Base-by-base conservation (phyloP, 169 alveolate genomes). In the Plasmodium ovale region DNA sequence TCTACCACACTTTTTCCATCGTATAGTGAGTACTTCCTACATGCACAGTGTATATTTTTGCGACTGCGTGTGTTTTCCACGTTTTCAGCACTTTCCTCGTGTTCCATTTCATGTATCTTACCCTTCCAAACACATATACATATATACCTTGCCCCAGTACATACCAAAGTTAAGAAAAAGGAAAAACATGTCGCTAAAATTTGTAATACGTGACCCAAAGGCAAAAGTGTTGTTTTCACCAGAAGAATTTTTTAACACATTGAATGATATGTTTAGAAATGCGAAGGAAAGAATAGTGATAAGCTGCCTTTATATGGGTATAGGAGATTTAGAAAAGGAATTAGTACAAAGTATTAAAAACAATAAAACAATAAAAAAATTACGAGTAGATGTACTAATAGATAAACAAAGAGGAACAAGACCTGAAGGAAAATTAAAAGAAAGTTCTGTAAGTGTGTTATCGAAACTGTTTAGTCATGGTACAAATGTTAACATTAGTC, bases 251-350 rank as follows among this genome's bases (percentile, higher is more conserved):
- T 94, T 84, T 65, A 58, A 72, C 5, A 87, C 87, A 19, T 87
- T 94, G 33, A 92, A 94, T 58, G 65, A 37, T 27, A 44, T 91
- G 68, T 69, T 87, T 58, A 31, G 73, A 37, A 72, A 59, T 49
- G 93, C 96, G 23, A 73, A 49, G 77, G 49, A 87, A 10, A 39
- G 94, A 73, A 72, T 92, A 21, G 94, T 94, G 33, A 73, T 91
- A n/a, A 90, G 95, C 49, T 92, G 94, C 54, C 71, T 94, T 7
- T 94, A 94, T 60, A 73, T 94, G 16, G 96, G 96, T 0, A 71
- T 84, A 60, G 93, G 94, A 9, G 89, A 79, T 14, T 60, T 89
- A 54, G 96, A 94, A 70, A 92, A 87, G 39, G 92, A 90, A 51
- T 87, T 92, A 51, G 58, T 94, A 16, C 33, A 71, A 39, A 35